Base-by-base conservation (phyloP, 108 stramenopile species). In the Cyclotella cryptica region DNA sequence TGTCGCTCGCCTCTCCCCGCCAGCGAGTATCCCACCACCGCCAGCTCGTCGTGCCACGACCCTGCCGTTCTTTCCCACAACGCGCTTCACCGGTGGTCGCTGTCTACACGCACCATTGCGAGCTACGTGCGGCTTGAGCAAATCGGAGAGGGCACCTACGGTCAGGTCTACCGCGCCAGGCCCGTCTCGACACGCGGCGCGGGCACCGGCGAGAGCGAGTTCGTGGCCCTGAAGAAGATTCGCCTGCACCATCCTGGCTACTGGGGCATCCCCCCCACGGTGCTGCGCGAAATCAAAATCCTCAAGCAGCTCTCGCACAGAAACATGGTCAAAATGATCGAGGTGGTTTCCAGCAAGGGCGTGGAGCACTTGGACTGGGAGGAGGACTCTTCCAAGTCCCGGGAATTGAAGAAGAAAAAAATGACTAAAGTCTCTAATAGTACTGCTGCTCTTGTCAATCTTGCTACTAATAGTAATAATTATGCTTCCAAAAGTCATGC, bases 221-320 rank as follows among this genome's bases (percentile, higher is more conserved):
- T 87, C 28, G 92, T 93, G 30, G 95, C 95, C 17, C 71, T 96
- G 24, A 96, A 96, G 75, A 93, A 93, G 74, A 88, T 96, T 24
- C 85, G 90, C 15, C 66, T 92, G 52, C 89, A 91, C 52, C 85
- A 89, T 72, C 85, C 78, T 12, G 84, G 75, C 30, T 84, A 90
- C 60, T 85, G 78, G 81, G 95, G 95, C 21, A 86, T 93, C 53
- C 91, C 95, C 2, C 83, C 83, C 49, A 92, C 91, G 15, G 87
- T 91, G n/a, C 77, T 96, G 18, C 85, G 95, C 0, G 95, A 96
- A 74, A 93, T 96, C 35, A 92, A 92, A 80, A 93, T 96, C 47
- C 81, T 96, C 24, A 92, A 93, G 69, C 70, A 79, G 22, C 81
- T 96, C 8, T 79, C 79, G 15, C 95, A 96, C 74, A 82, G 80